Conservation (phyloP, 139 green algal species). For the Pycnococcus provasolii region DNA sequence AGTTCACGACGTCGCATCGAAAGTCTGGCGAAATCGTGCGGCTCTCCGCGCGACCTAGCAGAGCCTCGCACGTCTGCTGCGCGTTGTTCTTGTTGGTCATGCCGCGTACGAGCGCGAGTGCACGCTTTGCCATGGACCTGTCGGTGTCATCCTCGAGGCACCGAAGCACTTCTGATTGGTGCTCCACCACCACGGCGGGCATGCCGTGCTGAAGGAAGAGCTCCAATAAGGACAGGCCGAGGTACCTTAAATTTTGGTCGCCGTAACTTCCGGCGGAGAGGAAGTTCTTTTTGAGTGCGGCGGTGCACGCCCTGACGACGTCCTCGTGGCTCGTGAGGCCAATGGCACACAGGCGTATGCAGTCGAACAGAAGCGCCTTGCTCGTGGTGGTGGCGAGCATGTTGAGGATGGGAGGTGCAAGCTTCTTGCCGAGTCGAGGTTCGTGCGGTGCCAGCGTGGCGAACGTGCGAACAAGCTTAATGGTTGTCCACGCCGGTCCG, state of each 20-base stretch:
- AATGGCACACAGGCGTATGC: constrained; percentile 28
- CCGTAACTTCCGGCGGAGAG: constrained; percentile 13
- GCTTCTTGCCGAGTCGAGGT: constrained; percentile 37
- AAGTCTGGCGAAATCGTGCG: constrained; percentile 8
- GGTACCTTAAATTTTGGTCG: constrained; percentile 39
- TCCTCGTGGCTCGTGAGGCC: constrained; percentile 26
- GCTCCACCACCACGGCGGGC: constrained; percentile 3
- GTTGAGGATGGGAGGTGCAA: constrained; percentile 28
- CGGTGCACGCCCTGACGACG: constrained; percentile 12
- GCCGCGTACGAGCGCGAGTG: constrained; percentile 16
- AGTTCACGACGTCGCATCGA: constrained; percentile 26
- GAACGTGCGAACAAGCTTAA: constrained; percentile 48
- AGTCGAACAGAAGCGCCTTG: constrained; percentile 42
- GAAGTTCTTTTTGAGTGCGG: constrained; percentile 26
- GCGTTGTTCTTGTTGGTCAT: constrained; percentile 17
- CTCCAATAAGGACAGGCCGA: constrained; percentile 23
- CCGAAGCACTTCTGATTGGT: constrained; percentile 15
- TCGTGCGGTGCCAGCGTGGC: constrained; percentile 35
- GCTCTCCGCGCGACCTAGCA: constrained; percentile 15
- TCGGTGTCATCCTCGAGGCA: constrained; percentile 23
- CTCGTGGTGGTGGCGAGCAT: constrained; percentile 35
- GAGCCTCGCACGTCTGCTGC: constrained; percentile 5
- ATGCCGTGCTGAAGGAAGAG: constrained; percentile 20
- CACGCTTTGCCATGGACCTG: constrained; percentile 1
- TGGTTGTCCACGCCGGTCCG: constrained; percentile 34